Evolutionary conservation across 305 asterid species (phyloP).

Genomic region (Striga hermonthica): DNA sequence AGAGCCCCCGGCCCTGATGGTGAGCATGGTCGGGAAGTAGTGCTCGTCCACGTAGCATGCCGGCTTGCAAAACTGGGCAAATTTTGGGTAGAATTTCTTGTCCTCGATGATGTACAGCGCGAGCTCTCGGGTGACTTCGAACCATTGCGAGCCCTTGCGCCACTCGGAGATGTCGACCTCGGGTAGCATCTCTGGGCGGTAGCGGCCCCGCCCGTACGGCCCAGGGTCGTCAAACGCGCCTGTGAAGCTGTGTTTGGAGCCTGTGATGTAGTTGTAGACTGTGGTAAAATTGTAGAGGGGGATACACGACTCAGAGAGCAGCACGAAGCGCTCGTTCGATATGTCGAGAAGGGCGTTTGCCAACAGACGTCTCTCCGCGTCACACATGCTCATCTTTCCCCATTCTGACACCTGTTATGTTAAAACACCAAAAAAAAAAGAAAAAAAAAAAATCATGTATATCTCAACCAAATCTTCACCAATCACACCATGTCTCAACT

Average conservation of each 20-base stretch:
- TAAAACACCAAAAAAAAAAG: too few relatives aligned
- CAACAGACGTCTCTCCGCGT: conserved; percentile 85
- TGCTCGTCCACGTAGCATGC: conserved; percentile 87
- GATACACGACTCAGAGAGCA: conserved; percentile 86
- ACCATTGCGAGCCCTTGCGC: conserved; percentile 97
- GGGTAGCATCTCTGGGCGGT: conserved; percentile 59
- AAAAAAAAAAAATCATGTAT: too few relatives aligned
- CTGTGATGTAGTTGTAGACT: conserved; percentile 54
- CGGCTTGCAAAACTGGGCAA: conserved; percentile 63
- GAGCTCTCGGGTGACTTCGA: conserved; percentile 66
- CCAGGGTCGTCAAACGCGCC: conserved; percentile 93
- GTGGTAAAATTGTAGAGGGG: conserved; percentile 72
- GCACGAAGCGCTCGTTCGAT: conserved; percentile 72
- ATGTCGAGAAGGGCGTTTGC: conserved; percentile 86
- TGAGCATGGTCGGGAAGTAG: conserved; percentile 86
- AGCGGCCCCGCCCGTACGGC: conserved; percentile 83
- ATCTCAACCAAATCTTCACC: too few relatives aligned
- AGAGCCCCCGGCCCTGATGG: conserved; percentile 45
- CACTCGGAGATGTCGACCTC: conserved; percentile 68
- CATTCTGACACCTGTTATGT: conserved; percentile 63
- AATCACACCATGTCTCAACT: too few relatives aligned
- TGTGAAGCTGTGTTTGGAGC: conserved; percentile 69
- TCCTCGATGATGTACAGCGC: conserved; percentile 61
- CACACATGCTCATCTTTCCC: conserved; percentile 94
- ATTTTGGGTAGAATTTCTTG: conserved; percentile 61